Base-by-base conservation (phyloP, 73 alveolate species). In the Paramecium octaurelia region DNA sequence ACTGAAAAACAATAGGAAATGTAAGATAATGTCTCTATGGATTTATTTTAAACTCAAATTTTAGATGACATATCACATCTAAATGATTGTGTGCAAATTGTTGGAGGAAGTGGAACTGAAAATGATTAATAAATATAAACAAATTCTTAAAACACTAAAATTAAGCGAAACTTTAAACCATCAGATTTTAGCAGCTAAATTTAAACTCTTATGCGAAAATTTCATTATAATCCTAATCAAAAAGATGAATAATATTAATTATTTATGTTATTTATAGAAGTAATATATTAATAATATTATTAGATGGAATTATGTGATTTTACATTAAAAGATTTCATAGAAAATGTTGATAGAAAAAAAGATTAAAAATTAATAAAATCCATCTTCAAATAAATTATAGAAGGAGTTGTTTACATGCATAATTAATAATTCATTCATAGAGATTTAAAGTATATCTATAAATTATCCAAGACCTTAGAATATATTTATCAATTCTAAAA, bases 261-360 rank as follows among this genome's bases (percentile, higher is more conserved):
- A 11, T 80, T 31, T 35, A 27, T 80, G 9, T 48, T 80, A 24
- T 43, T 44, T 80, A 80, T 80, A 2, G 91, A 80, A 48, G 91
- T 80, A 80, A 21, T 14, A 2, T 9, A 38, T 35, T 44, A 4
- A 14, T 75, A 0, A 44, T 44, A 42, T 43, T 20, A 21, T 48
- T 80, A 80, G 91, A 80, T 80, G 91, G 91, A 80, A 44, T 44
- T 80, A 48, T 80, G 91, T 46, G 91, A 80, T 31, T 14, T 14
- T 8, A 80, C 91, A 80, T 80, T 80, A 46, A 80, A 46, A 48
- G 91, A 80, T 80, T 80, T 80, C n/a, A 80, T 80, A 11, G 91
- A 80, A 16, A 29, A 46, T 3, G 54, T 48, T 10, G 91, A 42
- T 44, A 80, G 75, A 80, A 73, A 73, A 36, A 73, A 36, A 14